A percentile compares a stretch with the other conserved stretches of the same genome.
These are phyloP conservation scores for Penicillium steckii DNA, from an alignment of 495 filamentous ascomycete genomes.

Conservation along the genomic window DNA sequence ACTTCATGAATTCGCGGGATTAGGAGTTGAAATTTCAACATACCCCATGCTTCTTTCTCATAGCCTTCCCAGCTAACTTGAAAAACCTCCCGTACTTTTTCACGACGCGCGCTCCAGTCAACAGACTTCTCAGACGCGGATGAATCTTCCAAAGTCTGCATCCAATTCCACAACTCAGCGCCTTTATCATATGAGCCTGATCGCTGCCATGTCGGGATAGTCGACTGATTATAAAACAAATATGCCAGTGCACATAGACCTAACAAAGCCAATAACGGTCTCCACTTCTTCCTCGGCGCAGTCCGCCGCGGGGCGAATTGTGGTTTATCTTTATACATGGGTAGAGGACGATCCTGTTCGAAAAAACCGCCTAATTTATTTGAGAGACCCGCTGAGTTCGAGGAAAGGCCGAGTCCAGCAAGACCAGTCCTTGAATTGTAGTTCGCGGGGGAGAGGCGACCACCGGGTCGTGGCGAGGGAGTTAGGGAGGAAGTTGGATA, in stretches of 20 bases:
- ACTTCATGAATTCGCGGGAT: no score
- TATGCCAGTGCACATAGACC: conserved; percentile 40
- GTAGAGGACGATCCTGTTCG: conserved; percentile 60
- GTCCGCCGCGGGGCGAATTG: conserved; percentile 55
- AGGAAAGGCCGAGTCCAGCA: conserved; percentile 39
- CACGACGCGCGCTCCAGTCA: conserved; percentile 71
- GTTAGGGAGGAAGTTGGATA: conserved; percentile 5
- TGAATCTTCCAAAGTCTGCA: conserved; percentile 33
- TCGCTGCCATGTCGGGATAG: conserved; percentile 8
- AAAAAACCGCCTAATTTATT: conserved; percentile 53
- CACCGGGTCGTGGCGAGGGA: conserved; percentile 61
- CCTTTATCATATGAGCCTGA: conserved; percentile 24
- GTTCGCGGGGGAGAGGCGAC: conserved; percentile 59
- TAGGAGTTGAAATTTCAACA: not conserved
- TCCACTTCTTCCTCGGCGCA: conserved; percentile 32
- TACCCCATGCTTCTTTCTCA: conserved; percentile 93
- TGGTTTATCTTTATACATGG: conserved; percentile 99
- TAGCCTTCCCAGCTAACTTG: conserved; percentile 89
- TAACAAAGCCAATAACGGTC: conserved; percentile 20
- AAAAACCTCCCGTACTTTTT: conserved; percentile 89
- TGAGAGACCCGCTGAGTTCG: conserved; percentile 14
- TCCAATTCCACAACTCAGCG: conserved; percentile 42
- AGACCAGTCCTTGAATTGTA: conserved; percentile 37
- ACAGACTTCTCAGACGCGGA: conserved; percentile 26
- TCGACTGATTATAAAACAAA: conserved; percentile 40